Base-by-base conservation (phyloP, 257 asterid species). In the Datura wrightii region DNA sequence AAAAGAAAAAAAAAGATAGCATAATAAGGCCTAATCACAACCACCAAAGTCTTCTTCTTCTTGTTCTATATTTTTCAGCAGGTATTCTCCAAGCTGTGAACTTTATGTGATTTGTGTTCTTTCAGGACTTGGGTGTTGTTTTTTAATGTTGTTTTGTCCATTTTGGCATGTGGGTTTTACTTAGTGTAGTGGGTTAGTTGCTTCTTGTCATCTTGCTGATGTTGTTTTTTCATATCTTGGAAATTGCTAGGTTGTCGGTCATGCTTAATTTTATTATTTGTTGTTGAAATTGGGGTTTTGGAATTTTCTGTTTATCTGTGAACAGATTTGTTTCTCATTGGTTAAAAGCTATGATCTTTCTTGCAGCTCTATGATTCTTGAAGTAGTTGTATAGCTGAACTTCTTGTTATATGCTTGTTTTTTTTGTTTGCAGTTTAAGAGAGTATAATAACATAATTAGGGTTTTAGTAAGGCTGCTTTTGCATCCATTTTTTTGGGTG, bases 401-500 rank as follows among this genome's bases (percentile, higher is more conserved):
- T 52, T 60, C 6, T 85, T 24, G 85, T 66, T 67, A 44, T 82
- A 34, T 55, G 44, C 63, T 52, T 55, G 65, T 24, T 74, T 42
- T 16, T 66, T 67, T 16, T 7, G 63, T 71, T 54, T 80, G 83
- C 82, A 81, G 88, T 88, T 24, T 44, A 60, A 60, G 41, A 69
- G 85, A 82, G 66, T 65, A 36, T 46, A 69, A 79, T 79, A 52
- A 52, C 14, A 19, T 53, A 80, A 50, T 60, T 55, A 56, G 65
- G 34, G 48, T 36, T 80, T 66, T 67, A 71, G 70, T 83, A 46
- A 58, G 66, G 52, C 48, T 58, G 79, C 16, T 82, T 16, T 86
- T 84, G 84, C 90, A 87, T 90, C 91, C 88, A 59, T 48, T 10
- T 37, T 85, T 83, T 85, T 67, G 91, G 91, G 84, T 89, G 89